Evolutionary conservation across 108 stramenopile genomes (phyloP), one percentile per base, ranked within the genome.

Genomic region (Discostella pseudostelligera): DNA sequence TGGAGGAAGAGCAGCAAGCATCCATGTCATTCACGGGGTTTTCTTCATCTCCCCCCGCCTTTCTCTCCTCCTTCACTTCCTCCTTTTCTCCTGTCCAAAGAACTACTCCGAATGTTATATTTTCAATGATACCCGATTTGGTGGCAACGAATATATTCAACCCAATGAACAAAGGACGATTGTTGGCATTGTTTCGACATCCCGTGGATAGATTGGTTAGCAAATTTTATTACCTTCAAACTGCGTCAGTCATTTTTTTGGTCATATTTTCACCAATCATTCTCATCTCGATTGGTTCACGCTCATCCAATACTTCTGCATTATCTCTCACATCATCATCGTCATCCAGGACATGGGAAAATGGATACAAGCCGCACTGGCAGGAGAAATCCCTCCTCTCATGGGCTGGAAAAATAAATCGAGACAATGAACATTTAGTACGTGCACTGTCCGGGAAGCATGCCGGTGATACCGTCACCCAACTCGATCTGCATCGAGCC

Each of bases 191-290:
- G 24, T 76, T 83, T 36, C 70, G 82, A 39, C 70, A 83, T 51
- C 82, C 82, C 12, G 43, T 83, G 2, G 79, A 83, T 53, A 46
- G 79, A 42, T 46, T 80, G 36, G 58, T 77, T 8, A 79, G 78
- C 39, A 80, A 77, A 55, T 83, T 79, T 45, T 80, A 80, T 48
- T 83, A 83, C 28, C 51, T 70, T 20, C 76, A 74, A 48, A 43
- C 67, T 29, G 81, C 81, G 9, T 53, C 8, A 53, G 51, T 53
- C 12, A 7, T 19, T 10, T 19, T 22, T 50, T 19, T 50, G n/a
- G n/a, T n/a, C n/a, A n/a, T n/a, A n/a, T n/a, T n/a, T n/a, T n/a
- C n/a, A n/a, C n/a, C n/a, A n/a, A n/a, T n/a, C n/a, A n/a, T n/a
- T n/a, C n/a, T n/a, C n/a, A n/a, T n/a, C n/a, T n/a, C n/a, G n/a